Evolutionary conservation across 768 basidiomycete genomes (phyloP), one percentile per base, ranked within the genome.

Genomic region (Multifurca ochricompacta): DNA sequence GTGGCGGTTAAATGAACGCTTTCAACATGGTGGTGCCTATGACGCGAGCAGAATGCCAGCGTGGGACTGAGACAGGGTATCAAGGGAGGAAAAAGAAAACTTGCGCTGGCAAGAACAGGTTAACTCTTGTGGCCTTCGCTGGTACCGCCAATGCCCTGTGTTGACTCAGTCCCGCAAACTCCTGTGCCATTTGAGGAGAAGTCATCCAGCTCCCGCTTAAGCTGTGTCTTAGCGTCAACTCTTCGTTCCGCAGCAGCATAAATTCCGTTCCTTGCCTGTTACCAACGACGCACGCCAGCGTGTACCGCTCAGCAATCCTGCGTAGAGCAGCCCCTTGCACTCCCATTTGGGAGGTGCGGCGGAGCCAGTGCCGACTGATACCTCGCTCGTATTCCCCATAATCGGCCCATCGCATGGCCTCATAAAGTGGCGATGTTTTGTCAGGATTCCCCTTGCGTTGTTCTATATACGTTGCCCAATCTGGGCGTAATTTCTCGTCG

Each of bases 1-100:
- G 71, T 49, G 0, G 77, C 70, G 4, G 72, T 72, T 61, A 89
- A 81, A 65, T 89, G 84, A 4, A 87, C 67, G 63, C 86, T 85
- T 64, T 91, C 87, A 14, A 90, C 74, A 62, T 85, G 79, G 65
- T 89, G 86, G 51, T 85, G 83, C 34, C 87, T 90, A 36, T 13
- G 42, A 32, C 6, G 32, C 37, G 11, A 27, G 43, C 28, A 21
- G 42, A 18, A n/a, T 10, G 6, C 31, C 28, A 4, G 30, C 9
- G 18, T 47, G 23, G 48, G 51, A 16, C 13, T 35, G 30, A 31
- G 27, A 54, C 25, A 11, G 16, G 23, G 23, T 16, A 6, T 37
- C n/a, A n/a, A n/a, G n/a, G n/a, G n/a, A 13, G 44, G 18, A 23
- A 51, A 30, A 5, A n/a, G 34, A 44, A 37, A 14, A 67, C 79